Percentiles rank a stretch among this genome's conserved stretches.
phyloP scores from a whole-genome alignment of 805 yeast species.

The Nakazawaea laoshanensis region DNA sequence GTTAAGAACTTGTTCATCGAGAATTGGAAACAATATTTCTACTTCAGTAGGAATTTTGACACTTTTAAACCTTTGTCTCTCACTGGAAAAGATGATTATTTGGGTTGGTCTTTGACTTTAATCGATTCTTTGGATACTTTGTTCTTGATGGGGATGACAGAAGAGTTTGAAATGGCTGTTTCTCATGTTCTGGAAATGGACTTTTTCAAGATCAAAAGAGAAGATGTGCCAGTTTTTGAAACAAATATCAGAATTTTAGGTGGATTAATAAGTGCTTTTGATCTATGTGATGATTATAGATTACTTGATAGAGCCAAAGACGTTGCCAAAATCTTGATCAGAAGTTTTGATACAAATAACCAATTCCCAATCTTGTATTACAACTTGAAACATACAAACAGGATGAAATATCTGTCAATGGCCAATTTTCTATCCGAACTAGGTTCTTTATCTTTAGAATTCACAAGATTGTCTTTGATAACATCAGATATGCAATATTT shows the following conservation, averaged over 20 bases:
- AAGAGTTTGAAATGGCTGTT: constrained; percentile 38
- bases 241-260: constrained; percentile 77
- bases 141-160: constrained; percentile 60
- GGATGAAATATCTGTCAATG: constrained; percentile 24
- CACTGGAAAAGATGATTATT: constrained; percentile 4
- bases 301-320: constrained; percentile 32
- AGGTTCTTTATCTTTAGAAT: constrained; percentile 43
- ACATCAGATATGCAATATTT: constrained; percentile 39
- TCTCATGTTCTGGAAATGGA: constrained; percentile 27
- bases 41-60: constrained; percentile 6
- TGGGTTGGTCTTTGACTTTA: constrained; percentile 48
- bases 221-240: constrained; percentile 77
- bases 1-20: constrained; percentile 5
- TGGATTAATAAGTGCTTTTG: constrained; percentile 64
- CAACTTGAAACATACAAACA: constrained; percentile 24
- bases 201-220: constrained; percentile 51
- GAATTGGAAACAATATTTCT: constrained; percentile 10
- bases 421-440: constrained; percentile 33
- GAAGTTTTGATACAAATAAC: constrained; percentile 53
- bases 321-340: constrained; percentile 39
- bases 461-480: constrained; percentile 41
- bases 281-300: constrained; percentile 28
- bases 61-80: constrained; percentile 8
- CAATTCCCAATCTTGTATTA: constrained; percentile 40
- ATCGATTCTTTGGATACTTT: constrained; percentile 76